Evolutionary conservation across 352 stramenopile species (phyloP), one percentile per base, ranked within the genome.

Genomic region (Peronospora tabacina): DNA sequence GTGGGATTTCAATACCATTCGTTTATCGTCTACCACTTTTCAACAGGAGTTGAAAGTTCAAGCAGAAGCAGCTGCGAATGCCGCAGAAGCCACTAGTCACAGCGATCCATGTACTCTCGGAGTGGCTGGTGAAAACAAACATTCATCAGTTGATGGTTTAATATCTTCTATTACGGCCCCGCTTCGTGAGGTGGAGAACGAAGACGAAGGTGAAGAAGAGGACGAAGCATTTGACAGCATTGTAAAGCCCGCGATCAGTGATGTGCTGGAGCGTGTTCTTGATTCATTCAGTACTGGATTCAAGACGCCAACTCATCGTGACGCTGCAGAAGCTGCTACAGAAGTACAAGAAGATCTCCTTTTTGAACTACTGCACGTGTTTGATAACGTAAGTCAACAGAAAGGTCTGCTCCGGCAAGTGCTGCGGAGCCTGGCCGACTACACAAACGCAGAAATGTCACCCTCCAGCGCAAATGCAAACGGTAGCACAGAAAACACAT

Each of bases 1-100:
- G 5, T 90, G 80, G 80, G 77, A 90, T 61, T 90, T 90, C 34
- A 76, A 85, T 37, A 89, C 76, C 3, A 71, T 90, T 28, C 68
- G 67, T 11, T 60, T 89, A 12, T 82, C 72, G 0, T 72, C 68
- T 7, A 59, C 66, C 6, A 62, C 49, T 57, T 50, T 71, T 36
- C 63, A 71, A 37, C 49, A 64, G 17, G 58, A 68, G 39, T 29
- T 68, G 24, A 71, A 68, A 24, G 47, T 42, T 44, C 56, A 64
- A 64, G 52, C 55, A 34, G 48, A 55, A 35, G 53, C 46, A n/a
- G 48, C 35, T n/a, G 42, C 34, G 13, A 50, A 55, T 10, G 51
- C 51, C 17, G 24, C 22, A 20, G n/a, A 37, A 40, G 36, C 50
- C 30, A 24, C 11, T 19, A 29, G 9, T 20, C 12, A 43, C 9